Percentiles rank a stretch among this genome's conserved stretches.
phyloP scores from a whole-genome alignment of 2,329 filamentous ascomycete genomes.

The Pseudocercospora fijiensis region DNA sequence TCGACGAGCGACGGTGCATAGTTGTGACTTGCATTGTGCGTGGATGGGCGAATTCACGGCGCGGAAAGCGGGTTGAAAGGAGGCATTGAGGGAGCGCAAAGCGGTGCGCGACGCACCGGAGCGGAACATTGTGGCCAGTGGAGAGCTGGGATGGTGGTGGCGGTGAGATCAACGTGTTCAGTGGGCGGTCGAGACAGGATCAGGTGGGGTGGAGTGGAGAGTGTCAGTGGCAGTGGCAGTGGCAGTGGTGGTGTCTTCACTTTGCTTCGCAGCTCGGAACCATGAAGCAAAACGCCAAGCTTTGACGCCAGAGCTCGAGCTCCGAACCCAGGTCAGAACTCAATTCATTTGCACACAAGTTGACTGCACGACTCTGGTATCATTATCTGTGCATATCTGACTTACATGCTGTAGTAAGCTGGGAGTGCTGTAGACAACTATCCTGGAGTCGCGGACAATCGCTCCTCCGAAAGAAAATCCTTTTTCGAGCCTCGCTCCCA shows the following conservation, averaged over 20 bases:
- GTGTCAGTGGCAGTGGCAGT: background rate
- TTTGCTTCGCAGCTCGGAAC: background rate
- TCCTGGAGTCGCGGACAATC: too few species aligned
- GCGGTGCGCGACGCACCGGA: conserved; percentile 45
- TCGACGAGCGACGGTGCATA: conserved; percentile 41
- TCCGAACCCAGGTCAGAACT: background rate
- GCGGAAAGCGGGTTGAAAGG: conserved; percentile 23
- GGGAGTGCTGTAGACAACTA: background rate
- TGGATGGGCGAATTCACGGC: conserved; percentile 36
- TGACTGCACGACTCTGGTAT: background rate
- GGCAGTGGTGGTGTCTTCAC: background rate
- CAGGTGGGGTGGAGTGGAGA: background rate
- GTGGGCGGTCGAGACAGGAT: background rate
- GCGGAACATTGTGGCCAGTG: conserved; percentile 43
- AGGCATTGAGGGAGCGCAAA: conserved; percentile 41
- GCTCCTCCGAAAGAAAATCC: background rate
- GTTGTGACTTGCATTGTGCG: conserved; percentile 44
- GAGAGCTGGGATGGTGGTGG: background rate
- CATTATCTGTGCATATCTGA: background rate
- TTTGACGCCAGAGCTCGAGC: background rate
- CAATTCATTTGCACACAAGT: background rate
- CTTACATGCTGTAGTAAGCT: background rate
- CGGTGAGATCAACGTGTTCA: background rate
- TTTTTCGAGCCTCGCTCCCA: background rate
- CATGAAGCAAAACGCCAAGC: background rate